phyloP scores from a whole-genome alignment of 257 asterid genomes.

The Voacanga thouarsii region DNA sequence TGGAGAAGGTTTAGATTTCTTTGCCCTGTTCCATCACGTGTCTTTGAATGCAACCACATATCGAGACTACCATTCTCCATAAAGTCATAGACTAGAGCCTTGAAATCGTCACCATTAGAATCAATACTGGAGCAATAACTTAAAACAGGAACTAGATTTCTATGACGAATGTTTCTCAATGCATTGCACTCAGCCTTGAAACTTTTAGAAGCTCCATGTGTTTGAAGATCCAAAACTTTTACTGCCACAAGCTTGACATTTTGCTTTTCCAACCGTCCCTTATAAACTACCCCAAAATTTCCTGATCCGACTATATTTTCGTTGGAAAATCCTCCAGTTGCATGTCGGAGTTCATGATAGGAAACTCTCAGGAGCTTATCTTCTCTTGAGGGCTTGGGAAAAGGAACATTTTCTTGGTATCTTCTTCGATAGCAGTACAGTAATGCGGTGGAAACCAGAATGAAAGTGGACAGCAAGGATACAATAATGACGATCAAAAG shows the following conservation, averaged over 20 bases:
- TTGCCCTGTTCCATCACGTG: no score
- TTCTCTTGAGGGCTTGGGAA: background rate
- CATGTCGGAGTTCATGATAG: conserved; percentile 23
- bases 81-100: conserved; percentile 31
- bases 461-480: background rate
- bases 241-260: conserved; percentile 20
- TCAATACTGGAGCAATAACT: conserved; percentile 31
- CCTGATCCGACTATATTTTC: conserved; percentile 31
- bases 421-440: background rate
- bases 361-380: conserved; percentile 20
- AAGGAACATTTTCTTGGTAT: background rate
- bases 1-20: conserved; percentile 11
- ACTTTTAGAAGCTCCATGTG: conserved; percentile 27
- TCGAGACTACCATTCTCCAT: conserved; percentile 32
- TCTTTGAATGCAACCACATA: conserved; percentile 22
- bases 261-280: background rate
- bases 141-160: conserved; percentile 29
- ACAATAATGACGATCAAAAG: background rate
- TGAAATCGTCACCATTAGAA: conserved; percentile 26
- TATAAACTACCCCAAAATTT: conserved; percentile 26
- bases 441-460: background rate
- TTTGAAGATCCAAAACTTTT: conserved; percentile 25
- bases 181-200: conserved; percentile 29
- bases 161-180: conserved; percentile 19
- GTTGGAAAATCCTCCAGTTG: conserved; percentile 30